Conservation (phyloP, 1,284 basidiomycete genomes). For the Mycosarcoma maydis region DNA sequence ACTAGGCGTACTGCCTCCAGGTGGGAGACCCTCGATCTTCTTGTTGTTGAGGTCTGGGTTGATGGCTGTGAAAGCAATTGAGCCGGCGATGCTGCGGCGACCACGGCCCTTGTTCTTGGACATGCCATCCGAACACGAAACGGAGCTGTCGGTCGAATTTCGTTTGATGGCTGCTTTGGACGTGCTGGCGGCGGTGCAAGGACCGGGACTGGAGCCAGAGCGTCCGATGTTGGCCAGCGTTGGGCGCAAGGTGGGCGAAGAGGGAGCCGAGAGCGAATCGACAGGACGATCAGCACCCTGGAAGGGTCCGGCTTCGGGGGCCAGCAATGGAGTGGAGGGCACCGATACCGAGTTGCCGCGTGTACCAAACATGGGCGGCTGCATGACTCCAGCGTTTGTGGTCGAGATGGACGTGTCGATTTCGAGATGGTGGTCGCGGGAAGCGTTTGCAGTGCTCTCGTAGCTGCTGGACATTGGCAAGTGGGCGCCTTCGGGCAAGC, state of each 20-base stretch:
- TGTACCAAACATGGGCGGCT: constrained; percentile 30
- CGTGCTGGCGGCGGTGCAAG: constrained; percentile 5
- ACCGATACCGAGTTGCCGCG: constrained; percentile 36
- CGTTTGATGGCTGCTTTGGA: constrained; percentile 23
- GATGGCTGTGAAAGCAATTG: constrained; percentile 43
- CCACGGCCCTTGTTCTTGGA: constrained; percentile 39
- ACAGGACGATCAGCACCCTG: constrained; percentile 31
- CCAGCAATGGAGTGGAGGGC: constrained; percentile 38
- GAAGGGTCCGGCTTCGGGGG: constrained; percentile 33
- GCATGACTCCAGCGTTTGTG: constrained; percentile 8
- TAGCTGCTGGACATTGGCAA: constrained; percentile 27
- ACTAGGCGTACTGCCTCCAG: constrained; percentile 20
- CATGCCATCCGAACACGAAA: constrained; percentile 10
- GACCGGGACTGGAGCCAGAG: constrained; percentile 40
- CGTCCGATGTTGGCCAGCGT: constrained; percentile 30
- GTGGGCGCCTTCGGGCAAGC: constrained; percentile 36
- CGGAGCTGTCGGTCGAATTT: constrained; percentile 33
- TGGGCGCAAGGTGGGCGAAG: constrained; percentile 38
- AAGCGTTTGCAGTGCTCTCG: constrained; percentile 11
- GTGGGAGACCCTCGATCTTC: constrained; percentile 12
- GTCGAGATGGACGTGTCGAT: constrained; percentile 32
- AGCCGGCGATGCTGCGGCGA: constrained; percentile 39
- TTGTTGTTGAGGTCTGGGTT: constrained; percentile 39
- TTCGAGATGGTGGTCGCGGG: constrained; percentile 8
- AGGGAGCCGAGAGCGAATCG: constrained; percentile 46